Percentiles rank a stretch among this genome's conserved stretches.
Conservation (phyloP, 1,284 basidiomycete genomes). For the Dichomitus squalens region DNA sequence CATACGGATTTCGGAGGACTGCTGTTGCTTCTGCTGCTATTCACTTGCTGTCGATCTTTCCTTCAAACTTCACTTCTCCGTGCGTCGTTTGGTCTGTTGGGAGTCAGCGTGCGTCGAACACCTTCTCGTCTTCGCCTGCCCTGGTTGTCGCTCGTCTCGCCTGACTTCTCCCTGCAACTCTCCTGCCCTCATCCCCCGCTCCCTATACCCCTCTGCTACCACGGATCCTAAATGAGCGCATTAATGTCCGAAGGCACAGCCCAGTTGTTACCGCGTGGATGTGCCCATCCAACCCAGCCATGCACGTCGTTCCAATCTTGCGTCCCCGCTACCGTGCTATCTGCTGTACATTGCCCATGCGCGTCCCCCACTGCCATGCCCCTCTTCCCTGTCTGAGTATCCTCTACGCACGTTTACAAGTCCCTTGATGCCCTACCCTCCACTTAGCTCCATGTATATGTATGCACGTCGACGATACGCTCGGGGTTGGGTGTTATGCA, state of each 20-base stretch:
- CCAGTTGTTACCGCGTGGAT: conserved; percentile 2
- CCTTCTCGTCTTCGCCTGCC: neutral
- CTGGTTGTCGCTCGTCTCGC: neutral
- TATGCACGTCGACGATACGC: no score
- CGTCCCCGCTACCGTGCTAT: conserved; percentile 1
- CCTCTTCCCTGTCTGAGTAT: neutral
- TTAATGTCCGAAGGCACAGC: conserved; percentile 28
- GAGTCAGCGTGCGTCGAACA: neutral
- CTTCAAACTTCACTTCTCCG: neutral
- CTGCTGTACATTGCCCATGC: neutral
- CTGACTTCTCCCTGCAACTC: neutral
- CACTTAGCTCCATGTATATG: no score
- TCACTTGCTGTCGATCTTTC: neutral
- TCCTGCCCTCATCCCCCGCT: neutral
- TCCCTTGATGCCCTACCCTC: no score
- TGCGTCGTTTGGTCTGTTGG: neutral
- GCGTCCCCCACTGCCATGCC: neutral
- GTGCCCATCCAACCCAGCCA: conserved; percentile 1
- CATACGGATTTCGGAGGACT: conserved; percentile 6
- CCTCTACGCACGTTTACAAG: neutral
- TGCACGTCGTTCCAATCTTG: neutral
- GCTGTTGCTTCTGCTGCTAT: neutral
- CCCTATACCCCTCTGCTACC: neutral
- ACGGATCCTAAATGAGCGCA: conserved; percentile 23
- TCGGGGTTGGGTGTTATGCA: no score